Base-by-base conservation (phyloP, 352 stramenopile species). In the Globisporangium irregulare region DNA sequence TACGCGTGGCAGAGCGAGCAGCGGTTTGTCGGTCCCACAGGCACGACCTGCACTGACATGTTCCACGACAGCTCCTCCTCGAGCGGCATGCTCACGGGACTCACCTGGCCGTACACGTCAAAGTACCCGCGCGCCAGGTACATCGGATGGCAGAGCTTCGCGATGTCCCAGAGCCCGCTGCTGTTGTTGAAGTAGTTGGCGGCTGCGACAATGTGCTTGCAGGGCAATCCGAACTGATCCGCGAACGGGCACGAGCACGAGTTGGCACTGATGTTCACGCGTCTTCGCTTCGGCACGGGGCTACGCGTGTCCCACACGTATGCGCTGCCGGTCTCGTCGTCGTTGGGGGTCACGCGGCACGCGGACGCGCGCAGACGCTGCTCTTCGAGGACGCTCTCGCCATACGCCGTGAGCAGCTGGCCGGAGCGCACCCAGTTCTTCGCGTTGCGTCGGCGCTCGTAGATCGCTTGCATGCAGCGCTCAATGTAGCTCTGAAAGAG, bases 231-330 rank as follows among this genome's bases (percentile, higher is more conserved):
- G 29, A 71, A 77, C 61, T 84, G 77, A 32, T 81, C 77, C 2
- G 65, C 55, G 57, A 80, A 84, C 51, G 73, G 65, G 24, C 77
- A 84, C 38, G 77, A 80, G 46, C 77, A 84, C 41, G 70, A 61
- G 53, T 73, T 70, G 10, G 66, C 59, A 29, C 74, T 84, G 59
- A 84, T n/a, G 59, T 74, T 80, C 59, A 81, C 77, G 10, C 77
- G 77, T 10, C 77, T 73, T 25, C 79, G 79, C 70, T 78, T 84
- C 36, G 69, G 63, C 9, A 77, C 68, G 10, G 70, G 57, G 5
- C 62, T 82, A 1, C 73, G 70, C 14, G 77, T 76, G 54, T 84
- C 73, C 73, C 73, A 82, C n/a, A 84, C 71, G 57, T 84, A 84
- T 0, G 77, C 77, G 6, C 66, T 75, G 38, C 77, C 77, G 2